Base-by-base conservation (phyloP, 805 yeast genomes). In the Cyberlindnera maclurae region DNA sequence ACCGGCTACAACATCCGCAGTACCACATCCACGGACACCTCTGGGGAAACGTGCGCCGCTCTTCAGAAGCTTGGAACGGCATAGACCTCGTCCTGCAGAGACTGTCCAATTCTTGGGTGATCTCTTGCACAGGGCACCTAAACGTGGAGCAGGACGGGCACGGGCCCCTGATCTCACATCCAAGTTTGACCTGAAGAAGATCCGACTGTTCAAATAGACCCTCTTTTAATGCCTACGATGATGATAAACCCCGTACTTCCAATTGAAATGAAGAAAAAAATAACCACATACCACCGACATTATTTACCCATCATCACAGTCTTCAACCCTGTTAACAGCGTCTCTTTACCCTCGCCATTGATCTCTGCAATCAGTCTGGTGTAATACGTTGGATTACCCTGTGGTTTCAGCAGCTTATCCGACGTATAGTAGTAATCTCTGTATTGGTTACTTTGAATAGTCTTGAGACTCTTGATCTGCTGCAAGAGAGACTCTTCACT, bases 371-470 rank as follows among this genome's bases (percentile, higher is more conserved):
- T 48, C 38, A 88, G 67, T 52, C 93, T 71, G 30, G 69, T 73
- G 54, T 88, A 88, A 55, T 88, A 88, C 34, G 70, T 59, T 3
- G 95, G 87, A 59, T 86, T 84, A 2, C 96, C 96, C 52, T 80
- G 79, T n/a, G 97, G 97, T 48, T 60, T 68, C 51, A 75, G 60
- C 47, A 88, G 60, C 55, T 82, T 82, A 32, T 77, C 82, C 40
- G 79, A 79, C 27, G 78, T 70, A 44, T 71, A 66, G 56, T 83
- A 84, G 52, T 76, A 76, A 42, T 73, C 71, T 50, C 67, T 70
- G 65, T 79, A 79, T 52, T 79, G 78, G 55, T 79, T 79, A 40
- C 69, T 71, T 41, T 70, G 69, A 41, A 82, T 59, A 46, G 71
- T 74, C 34, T 77, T 65, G 38, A 82, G 58, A 4, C 89, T 71